phyloP scores from a whole-genome alignment of 2,329 filamentous ascomycete genomes.

The Colletotrichum tanaceti region DNA sequence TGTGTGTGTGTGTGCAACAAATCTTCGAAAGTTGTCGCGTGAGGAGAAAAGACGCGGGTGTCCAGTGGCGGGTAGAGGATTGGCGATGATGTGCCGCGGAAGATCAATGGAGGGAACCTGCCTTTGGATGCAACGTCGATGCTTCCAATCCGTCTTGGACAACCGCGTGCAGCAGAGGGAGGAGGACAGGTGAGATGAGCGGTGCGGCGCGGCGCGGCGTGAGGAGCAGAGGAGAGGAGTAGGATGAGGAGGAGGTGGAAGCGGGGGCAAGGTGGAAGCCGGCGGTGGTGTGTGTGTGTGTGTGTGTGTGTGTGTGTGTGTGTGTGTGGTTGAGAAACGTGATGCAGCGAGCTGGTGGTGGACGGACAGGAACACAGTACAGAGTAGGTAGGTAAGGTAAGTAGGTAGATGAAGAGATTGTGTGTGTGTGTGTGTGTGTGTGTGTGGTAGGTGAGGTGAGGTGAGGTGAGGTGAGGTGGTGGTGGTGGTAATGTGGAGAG shows the following conservation, averaged over 20 bases:
- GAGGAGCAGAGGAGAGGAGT: background rate
- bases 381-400: background rate
- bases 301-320: no score
- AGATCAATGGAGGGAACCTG: slow-evolving; percentile 22
- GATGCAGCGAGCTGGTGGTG: slow-evolving; percentile 41
- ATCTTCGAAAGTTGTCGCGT: slow-evolving; percentile 25
- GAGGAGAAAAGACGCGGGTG: slow-evolving; percentile 33
- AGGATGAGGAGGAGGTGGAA: background rate
- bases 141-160: slow-evolving; percentile 2
- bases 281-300: background rate
- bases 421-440: no score
- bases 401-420: slow-evolving; percentile 18
- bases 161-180: slow-evolving; percentile 37
- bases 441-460: slow-evolving; percentile 20
- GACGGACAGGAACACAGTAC: background rate
- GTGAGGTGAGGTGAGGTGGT: slow-evolving; percentile 43
- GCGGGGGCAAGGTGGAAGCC: background rate
- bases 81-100: slow-evolving; percentile 36
- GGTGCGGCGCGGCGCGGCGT: slow-evolving; percentile 1
- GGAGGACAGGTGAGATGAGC: slow-evolving; percentile 15
- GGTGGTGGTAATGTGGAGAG: slow-evolving; percentile 46
- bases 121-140: slow-evolving; percentile 16
- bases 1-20: background rate
- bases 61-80: slow-evolving; percentile 38
- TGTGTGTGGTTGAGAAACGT: slow-evolving; percentile 22